Evolutionary conservation across 208 protist genomes (phyloP), one percentile per base, ranked within the genome.

Genomic region (Leishmania aethiopica): DNA sequence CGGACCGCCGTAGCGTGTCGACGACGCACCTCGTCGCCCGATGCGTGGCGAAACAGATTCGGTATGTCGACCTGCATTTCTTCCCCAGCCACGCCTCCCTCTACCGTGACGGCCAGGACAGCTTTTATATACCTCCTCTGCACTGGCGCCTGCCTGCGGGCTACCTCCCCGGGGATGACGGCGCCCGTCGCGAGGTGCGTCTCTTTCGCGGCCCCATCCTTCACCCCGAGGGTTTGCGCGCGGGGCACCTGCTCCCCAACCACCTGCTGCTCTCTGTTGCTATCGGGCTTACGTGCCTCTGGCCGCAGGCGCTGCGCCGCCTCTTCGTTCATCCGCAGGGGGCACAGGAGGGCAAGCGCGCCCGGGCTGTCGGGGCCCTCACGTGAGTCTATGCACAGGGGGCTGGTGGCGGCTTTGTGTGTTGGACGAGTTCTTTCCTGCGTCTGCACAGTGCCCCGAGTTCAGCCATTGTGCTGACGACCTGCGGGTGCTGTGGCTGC

Each of bases 21-120:
- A 11, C 75, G 6, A 73, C 70, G 57, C 75, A 79, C 17, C 84
- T 84, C 3, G 66, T 93, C 42, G 49, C 35, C 8, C 51, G 76
- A 57, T 93, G 89, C 82, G 59, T 93, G 22, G 69, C 81, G 25
- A 47, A 88, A 45, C 55, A 77, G 55, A 47, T 90, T 22, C 88
- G 88, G 7, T 94, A 93, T 80, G 89, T 94, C 15, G 92, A 95
- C 77, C 75, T 81, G 28, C 57, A 83, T 25, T 95, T 95, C 57
- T 84, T 67, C 64, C 90, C 92, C 28, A 67, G 73, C 49, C 82
- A 88, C 72, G 35, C 62, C 11, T 85, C 86, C 28, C 86, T 95
- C 83, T 86, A 77, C 77, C 64, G 70, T 3, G 7, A 79, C 66
- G 13, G 40, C 77, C n/a, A 62, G 49, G 77, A 89, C 60, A 73